phyloP scores from a whole-genome alignment of 176 grass and related monocot genomes.

The Oryza australiensis region DNA sequence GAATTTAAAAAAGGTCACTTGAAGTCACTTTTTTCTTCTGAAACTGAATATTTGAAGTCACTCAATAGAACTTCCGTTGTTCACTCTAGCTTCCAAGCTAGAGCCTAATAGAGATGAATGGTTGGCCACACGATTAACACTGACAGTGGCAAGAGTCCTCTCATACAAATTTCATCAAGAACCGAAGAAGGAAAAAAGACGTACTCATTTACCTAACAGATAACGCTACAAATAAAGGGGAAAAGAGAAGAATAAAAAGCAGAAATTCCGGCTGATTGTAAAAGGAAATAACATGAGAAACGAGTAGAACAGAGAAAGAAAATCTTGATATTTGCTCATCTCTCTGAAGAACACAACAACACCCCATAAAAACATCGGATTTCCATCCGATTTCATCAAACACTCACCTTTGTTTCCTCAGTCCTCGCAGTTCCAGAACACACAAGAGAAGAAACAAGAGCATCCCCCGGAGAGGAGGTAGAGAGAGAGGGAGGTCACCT shows the following conservation, averaged over 20 bases:
- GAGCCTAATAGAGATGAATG: not conserved
- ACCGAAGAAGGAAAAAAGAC: not conserved
- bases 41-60: not conserved
- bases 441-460: slow-evolving; percentile 9
- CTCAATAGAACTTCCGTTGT: not conserved
- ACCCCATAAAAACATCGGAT: not conserved
- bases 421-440: not conserved
- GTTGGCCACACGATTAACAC: not conserved
- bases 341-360: not conserved
- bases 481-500: slow-evolving; percentile 52
- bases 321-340: slow-evolving; percentile 10
- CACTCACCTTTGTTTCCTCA: not conserved
- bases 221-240: not conserved
- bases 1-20: not conserved
- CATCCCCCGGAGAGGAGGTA: not conserved
- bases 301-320: not conserved
- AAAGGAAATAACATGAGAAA: not conserved
- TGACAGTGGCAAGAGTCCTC: not conserved
- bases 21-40: not conserved
- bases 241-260: not conserved
- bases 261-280: not conserved
- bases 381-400: not conserved
- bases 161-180: not conserved
- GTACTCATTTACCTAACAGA: slow-evolving; percentile 12
- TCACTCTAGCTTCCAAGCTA: not conserved